These are phyloP conservation scores for Penicillium oxalicum DNA, from an alignment of 2,329 filamentous ascomycete genomes.

Conservation along the genomic window DNA sequence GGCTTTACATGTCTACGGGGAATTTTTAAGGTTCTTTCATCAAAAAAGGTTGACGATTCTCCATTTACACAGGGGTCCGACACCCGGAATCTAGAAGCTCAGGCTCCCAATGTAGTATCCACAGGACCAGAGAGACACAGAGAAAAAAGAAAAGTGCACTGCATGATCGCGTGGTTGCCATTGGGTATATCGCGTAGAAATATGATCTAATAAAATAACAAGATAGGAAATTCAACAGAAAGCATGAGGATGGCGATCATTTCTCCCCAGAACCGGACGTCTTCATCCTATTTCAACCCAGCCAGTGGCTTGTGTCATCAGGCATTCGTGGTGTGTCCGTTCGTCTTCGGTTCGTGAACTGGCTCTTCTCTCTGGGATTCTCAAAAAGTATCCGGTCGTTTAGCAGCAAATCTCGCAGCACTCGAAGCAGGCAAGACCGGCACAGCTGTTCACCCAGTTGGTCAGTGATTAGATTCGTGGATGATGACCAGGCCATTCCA, in stretches of 20 bases:
- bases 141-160: constrained; percentile 4
- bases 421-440: constrained; percentile 31
- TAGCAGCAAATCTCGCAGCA: constrained; percentile 33
- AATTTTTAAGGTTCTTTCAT: too few species aligned
- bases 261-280: not conserved
- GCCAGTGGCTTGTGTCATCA: not conserved
- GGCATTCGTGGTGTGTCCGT: not conserved
- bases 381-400: not conserved
- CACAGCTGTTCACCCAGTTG: constrained; percentile 19
- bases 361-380: not conserved
- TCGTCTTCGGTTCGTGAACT: not conserved
- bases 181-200: constrained; percentile 16
- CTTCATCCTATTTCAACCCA: not conserved
- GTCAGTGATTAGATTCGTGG: constrained; percentile 1
- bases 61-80: too few species aligned
- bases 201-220: constrained; percentile 3
- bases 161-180: constrained; percentile 9
- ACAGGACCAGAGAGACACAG: not conserved
- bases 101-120: too few species aligned
- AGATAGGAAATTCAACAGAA: too few species aligned
- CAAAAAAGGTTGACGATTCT: too few species aligned
- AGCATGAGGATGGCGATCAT: too few species aligned
- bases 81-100: too few species aligned
- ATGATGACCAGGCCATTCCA: not conserved
- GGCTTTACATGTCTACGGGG: too few species aligned